Percentiles rank a stretch among this genome's conserved stretches.
phyloP scores from a whole-genome alignment of 108 stramenopile genomes.

The Fragilariopsis cylindrus region DNA sequence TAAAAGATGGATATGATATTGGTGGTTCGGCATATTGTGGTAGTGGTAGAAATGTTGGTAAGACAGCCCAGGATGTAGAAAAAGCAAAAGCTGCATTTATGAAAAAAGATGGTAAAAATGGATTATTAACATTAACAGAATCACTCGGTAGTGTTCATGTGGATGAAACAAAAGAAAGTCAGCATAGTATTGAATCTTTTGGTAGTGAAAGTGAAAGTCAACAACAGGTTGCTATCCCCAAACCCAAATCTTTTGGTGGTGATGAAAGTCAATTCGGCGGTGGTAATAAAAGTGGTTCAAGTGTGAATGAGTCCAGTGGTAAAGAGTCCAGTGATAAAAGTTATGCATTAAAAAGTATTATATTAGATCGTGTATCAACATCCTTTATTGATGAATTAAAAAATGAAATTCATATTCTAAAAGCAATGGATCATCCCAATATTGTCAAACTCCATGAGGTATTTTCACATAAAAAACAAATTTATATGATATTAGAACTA shows the following conservation, averaged over 20 bases:
- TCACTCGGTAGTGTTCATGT: too few species aligned
- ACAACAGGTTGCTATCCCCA: not conserved
- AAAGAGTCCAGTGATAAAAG: not conserved
- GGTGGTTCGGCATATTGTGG: constrained; percentile 46
- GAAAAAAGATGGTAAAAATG: not conserved
- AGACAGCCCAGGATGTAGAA: not conserved
- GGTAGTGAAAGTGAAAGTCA: not conserved
- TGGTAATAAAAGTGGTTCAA: not conserved
- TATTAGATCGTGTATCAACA: constrained; percentile 54
- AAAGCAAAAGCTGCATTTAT: not conserved
- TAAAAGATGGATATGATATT: constrained; percentile 45
- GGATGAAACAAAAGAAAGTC: not conserved
- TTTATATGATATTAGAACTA: constrained; percentile 82
- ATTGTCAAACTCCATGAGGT: constrained; percentile 91
- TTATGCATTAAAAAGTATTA: constrained; percentile 74
- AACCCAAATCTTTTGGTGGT: not conserved
- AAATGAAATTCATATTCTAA: constrained; percentile 91
- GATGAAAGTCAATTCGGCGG: not conserved
- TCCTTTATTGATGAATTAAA: constrained; percentile 74
- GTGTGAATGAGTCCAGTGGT: not conserved
- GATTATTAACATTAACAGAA: not conserved
- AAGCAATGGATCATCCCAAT: constrained; percentile 89
- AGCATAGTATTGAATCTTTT: not conserved
- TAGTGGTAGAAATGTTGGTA: not conserved
- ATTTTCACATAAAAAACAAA: constrained; percentile 62